phyloP scores from a whole-genome alignment of 2,329 filamentous ascomycete genomes.

The Scedosporium aurantiacum region DNA sequence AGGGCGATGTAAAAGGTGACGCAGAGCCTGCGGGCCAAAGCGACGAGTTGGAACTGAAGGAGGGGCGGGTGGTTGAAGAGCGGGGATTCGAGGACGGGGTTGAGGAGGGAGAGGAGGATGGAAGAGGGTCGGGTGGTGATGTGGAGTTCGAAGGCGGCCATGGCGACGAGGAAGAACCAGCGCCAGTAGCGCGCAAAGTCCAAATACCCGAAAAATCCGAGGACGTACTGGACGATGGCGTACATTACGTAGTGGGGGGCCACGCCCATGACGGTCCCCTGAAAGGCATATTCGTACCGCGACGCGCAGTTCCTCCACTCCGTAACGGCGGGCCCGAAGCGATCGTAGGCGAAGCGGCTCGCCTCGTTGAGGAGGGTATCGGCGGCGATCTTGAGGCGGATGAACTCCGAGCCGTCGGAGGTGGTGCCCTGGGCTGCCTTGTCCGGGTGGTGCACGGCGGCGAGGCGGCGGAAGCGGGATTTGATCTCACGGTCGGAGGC shows the following conservation, averaged over 20 bases:
- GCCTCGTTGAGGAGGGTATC: constrained; percentile 72
- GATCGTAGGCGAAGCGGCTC: constrained; percentile 77
- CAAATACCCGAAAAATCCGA: constrained; percentile 56
- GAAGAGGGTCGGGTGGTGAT: constrained; percentile 42
- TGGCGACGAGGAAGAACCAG: constrained; percentile 44
- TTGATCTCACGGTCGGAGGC: constrained; percentile 70
- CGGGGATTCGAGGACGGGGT: constrained; percentile 26
- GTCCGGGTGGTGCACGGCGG: constrained; percentile 69
- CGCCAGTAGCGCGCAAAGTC: constrained; percentile 56
- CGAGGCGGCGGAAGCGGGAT: constrained; percentile 70
- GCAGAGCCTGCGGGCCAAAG: constrained; percentile 62
- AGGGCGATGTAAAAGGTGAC: constrained; percentile 77
- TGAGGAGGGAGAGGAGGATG: constrained; percentile 32
- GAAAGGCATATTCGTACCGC: constrained; percentile 59
- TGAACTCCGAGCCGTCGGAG: constrained; percentile 41
- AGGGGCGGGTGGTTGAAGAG: constrained; percentile 45
- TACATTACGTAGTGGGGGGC: constrained; percentile 51
- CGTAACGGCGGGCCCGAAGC: constrained; percentile 66
- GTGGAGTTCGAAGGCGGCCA: constrained; percentile 47
- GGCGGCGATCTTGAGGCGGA: constrained; percentile 71
- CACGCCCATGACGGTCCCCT: constrained; percentile 48
- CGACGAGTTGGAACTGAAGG: constrained; percentile 76
- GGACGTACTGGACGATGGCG: constrained; percentile 45
- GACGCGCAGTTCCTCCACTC: constrained; percentile 56
- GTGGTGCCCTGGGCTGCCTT: constrained; percentile 43